Percentiles rank a stretch among this genome's conserved stretches.
phyloP scores from a whole-genome alignment of 2,329 filamentous ascomycete species.

The Huntiella omanensis region DNA sequence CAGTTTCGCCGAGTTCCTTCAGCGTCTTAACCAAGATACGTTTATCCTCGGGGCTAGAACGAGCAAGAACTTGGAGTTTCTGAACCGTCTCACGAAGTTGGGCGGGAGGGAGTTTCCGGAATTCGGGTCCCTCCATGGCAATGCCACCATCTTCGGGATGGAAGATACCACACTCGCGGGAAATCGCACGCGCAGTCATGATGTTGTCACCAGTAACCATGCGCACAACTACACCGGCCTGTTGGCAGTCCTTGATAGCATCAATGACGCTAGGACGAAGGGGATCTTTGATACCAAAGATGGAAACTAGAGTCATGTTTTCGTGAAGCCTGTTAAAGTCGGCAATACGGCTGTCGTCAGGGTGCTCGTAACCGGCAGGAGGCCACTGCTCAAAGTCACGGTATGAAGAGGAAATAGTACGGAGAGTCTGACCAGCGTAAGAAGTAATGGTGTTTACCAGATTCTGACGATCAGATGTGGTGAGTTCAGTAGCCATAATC shows the following conservation, averaged over 20 bases:
- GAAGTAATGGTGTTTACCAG: slow-evolving; percentile 10
- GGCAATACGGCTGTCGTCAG: slow-evolving; percentile 21
- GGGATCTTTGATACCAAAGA: slow-evolving; percentile 55
- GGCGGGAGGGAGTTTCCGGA: slow-evolving; percentile 39
- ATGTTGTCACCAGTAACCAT: slow-evolving; percentile 61
- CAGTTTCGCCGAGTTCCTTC: slow-evolving; percentile 40
- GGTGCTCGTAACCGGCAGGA: slow-evolving; percentile 34
- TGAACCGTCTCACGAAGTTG: slow-evolving; percentile 41
- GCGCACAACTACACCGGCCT: slow-evolving; percentile 46
- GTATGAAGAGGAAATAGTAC: slow-evolving; percentile 59
- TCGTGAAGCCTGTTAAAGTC: slow-evolving; percentile 36
- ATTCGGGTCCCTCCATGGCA: slow-evolving; percentile 51
- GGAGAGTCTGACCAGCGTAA: slow-evolving; percentile 26
- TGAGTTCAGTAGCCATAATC: slow-evolving; percentile 32
- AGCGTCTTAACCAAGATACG: slow-evolving; percentile 40
- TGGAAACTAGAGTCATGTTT: slow-evolving; percentile 52
- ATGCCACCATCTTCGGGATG: slow-evolving; percentile 30
- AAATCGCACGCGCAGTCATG: slow-evolving; percentile 54
- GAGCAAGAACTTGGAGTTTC: slow-evolving; percentile 41
- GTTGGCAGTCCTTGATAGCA: slow-evolving; percentile 43
- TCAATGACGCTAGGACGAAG: slow-evolving; percentile 44
- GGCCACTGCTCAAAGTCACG: slow-evolving; percentile 65
- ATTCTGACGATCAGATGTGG: slow-evolving; percentile 26
- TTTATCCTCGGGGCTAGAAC: slow-evolving; percentile 49
- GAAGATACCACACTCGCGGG: slow-evolving; percentile 52